Evolutionary conservation across 2,329 filamentous ascomycete species (phyloP).

Genomic region (Colletotrichum kahawae): DNA sequence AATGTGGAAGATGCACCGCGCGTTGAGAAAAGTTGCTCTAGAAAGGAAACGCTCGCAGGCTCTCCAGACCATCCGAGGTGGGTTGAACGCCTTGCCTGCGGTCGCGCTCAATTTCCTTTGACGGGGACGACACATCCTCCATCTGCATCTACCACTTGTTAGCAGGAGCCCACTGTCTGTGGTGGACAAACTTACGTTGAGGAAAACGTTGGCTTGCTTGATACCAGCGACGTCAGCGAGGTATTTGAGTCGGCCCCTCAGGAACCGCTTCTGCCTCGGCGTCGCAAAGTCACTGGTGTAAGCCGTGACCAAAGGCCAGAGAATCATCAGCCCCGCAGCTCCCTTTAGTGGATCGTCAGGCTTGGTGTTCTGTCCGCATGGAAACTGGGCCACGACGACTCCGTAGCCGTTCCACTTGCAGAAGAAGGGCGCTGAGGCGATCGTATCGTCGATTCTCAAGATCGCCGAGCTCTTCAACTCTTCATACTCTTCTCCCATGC

Average conservation of each 20-base stretch:
- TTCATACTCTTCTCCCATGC: slow-evolving; percentile 22
- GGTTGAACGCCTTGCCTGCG: neutral
- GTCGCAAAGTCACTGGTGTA: slow-evolving; percentile 24
- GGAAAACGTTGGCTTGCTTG: slow-evolving; percentile 24
- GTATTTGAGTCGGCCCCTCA: slow-evolving; percentile 21
- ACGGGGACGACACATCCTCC: slow-evolving; percentile 11
- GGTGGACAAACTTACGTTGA: slow-evolving; percentile 18
- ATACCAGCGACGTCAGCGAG: slow-evolving; percentile 25
- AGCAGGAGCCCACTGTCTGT: neutral
- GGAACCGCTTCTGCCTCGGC: slow-evolving; percentile 22
- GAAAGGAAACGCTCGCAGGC: neutral
- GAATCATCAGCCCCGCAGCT: slow-evolving; percentile 24
- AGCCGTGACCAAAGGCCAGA: slow-evolving; percentile 24
- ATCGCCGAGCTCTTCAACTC: slow-evolving; percentile 19
- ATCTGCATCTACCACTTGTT: neutral
- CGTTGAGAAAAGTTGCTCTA: neutral
- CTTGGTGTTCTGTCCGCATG: slow-evolving; percentile 13
- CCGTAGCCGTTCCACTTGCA: slow-evolving; percentile 26
- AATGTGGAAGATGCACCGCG: neutral
- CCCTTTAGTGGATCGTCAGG: slow-evolving; percentile 22
- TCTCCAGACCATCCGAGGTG: neutral
- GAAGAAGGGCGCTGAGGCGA: slow-evolving; percentile 23
- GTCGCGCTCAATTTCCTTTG: slow-evolving; percentile 19
- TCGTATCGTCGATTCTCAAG: slow-evolving; percentile 23
- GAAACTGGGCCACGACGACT: slow-evolving; percentile 18